A percentile compares a stretch with the other conserved stretches of the same genome.
These are phyloP conservation scores for Dioszegia hungarica DNA, from an alignment of 768 basidiomycete genomes.

Conservation along the genomic window DNA sequence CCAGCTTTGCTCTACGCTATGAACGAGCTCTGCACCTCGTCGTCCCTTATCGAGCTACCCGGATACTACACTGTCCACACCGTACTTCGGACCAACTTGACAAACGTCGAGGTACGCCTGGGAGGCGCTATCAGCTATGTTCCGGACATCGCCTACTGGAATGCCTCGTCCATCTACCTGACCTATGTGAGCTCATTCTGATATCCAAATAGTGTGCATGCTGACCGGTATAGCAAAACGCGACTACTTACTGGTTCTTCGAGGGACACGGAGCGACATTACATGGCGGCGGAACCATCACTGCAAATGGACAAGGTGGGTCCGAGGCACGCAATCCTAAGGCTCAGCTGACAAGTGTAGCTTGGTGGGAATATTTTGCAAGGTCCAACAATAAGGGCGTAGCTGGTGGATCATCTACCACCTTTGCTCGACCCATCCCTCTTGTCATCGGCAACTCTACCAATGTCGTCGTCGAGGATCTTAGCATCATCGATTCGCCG, in stretches of 20 bases:
- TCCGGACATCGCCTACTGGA: constrained; percentile 53
- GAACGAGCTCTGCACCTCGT: constrained; percentile 19
- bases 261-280: constrained; percentile 24
- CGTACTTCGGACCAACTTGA: constrained; percentile 51
- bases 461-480: constrained; percentile 53
- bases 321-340: neutral
- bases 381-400: constrained; percentile 48
- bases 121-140: constrained; percentile 45
- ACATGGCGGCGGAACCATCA: constrained; percentile 62
- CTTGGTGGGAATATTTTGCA: constrained; percentile 47
- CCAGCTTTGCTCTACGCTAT: constrained; percentile 24
- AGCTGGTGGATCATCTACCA: constrained; percentile 52
- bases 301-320: constrained; percentile 58
- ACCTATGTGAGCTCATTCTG: constrained; percentile 53
- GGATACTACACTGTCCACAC: constrained; percentile 49
- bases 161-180: constrained; percentile 50
- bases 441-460: constrained; percentile 57
- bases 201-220: constrained; percentile 17
- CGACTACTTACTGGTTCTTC: constrained; percentile 34
- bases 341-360: constrained; percentile 29
- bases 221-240: constrained; percentile 19
- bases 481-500: constrained; percentile 51
- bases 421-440: constrained; percentile 57
- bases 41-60: constrained; percentile 21
- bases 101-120: constrained; percentile 51